Base-by-base conservation (phyloP, 108 stramenopile genomes). In the Fragilaria radians region DNA sequence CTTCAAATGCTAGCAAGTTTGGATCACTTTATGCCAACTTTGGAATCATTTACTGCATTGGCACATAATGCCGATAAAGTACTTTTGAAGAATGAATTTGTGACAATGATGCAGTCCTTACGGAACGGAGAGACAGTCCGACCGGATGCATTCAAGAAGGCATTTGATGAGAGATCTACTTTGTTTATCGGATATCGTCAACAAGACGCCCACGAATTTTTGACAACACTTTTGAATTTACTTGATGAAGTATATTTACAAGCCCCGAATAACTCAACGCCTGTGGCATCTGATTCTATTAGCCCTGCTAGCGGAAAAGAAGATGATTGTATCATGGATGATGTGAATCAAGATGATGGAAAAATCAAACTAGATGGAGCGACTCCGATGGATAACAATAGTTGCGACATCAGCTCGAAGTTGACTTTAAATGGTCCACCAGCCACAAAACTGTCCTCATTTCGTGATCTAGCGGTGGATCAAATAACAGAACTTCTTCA, bases 151-250 rank as follows among this genome's bases (percentile, higher is more conserved):
- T 73, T 83, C 54, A 83, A 83, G 51, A 26, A 34, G 18, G 48
- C 51, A 3, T 33, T 83, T 4, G 82, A 83, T 57, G 54, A 67
- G 9, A 59, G 62, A 25, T 61, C 82, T 46, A 42, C 70, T 18
- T 48, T 75, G 27, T 84, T 80, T 76, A 28, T 67, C 23, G 83
- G 83, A 11, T 84, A 62, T 31, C 46, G 56, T 17, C 83, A 84
- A 60, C 77, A 79, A 34, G 83, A 84, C 51, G 64, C 83, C 0
- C 83, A 84, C 42, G 83, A 84, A 36, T 84, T 84, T 62, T 48
- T 84, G 19, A 79, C 71, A 0, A 79, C 67, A 4, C 42, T 84
- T 42, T 31, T 84, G 28, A 79, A 84, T 66, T 58, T 78, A n/a
- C 23, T 84, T 11, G 72, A 84, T 45, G 77, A 80, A 51, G 83